A percentile compares a stretch with the other conserved stretches of the same genome.
These are phyloP conservation scores for Aphanomyces stellatus DNA, from an alignment of 352 stramenopile species.

Conservation along the genomic window DNA sequence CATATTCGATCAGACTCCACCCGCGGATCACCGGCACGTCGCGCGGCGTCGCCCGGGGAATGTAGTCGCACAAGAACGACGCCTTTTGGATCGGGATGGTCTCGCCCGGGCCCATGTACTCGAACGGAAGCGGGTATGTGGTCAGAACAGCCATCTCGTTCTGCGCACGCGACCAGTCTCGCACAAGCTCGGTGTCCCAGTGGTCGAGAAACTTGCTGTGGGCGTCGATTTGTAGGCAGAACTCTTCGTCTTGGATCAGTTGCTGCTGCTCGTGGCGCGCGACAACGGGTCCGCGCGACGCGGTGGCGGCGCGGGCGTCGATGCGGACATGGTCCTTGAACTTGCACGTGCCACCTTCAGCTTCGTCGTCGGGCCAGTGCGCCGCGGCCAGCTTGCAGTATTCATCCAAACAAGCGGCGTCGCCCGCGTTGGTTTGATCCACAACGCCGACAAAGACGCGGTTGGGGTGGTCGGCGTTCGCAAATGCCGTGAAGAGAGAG, in stretches of 20 bases:
- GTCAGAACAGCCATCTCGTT: conserved; percentile 28
- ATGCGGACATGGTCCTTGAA: conserved; percentile 14
- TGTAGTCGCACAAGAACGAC: not conserved
- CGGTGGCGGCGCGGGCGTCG: not conserved
- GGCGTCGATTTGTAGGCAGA: conserved; percentile 10
- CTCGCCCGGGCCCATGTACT: not conserved
- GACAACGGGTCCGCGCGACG: conserved; percentile 2
- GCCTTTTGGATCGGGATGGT: not conserved
- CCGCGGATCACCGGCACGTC: conserved; percentile 13
- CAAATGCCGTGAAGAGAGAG: conserved; percentile 11
- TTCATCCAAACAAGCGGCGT: conserved; percentile 11
- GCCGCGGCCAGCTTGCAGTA: conserved; percentile 2
- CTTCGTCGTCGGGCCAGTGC: not conserved
- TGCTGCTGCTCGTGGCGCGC: not conserved
- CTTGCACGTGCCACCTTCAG: too few species aligned
- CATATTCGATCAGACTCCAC: conserved; percentile 9
- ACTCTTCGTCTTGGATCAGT: conserved; percentile 14
- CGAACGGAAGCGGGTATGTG: conserved; percentile 14
- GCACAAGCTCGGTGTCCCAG: not conserved
- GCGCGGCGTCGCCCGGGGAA: not conserved
- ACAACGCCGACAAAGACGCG: conserved; percentile 14
- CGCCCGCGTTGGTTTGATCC: conserved; percentile 1
- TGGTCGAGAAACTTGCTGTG: not conserved
- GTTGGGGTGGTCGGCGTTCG: not conserved
- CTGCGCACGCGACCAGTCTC: conserved; percentile 8